A percentile compares a stretch with the other conserved stretches of the same genome.
Conservation (phyloP, 1,284 basidiomycete species). For the Ustilago bromivora region DNA sequence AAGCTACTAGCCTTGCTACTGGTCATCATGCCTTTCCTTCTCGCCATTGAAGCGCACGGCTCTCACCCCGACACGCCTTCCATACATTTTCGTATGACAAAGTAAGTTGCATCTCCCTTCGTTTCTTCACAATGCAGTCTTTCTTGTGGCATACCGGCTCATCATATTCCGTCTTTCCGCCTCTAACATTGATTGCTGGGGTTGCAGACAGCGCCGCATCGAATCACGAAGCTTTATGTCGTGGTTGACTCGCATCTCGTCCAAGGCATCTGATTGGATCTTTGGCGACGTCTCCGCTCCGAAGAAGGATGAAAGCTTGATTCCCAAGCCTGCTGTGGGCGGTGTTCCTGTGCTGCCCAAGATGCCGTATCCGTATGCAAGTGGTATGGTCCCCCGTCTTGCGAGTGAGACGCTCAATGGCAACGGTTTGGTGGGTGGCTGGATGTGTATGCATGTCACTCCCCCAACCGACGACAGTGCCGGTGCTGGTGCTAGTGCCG, state of each 20-base stretch:
- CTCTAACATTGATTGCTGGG: neutral
- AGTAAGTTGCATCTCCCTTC: conserved; percentile 7
- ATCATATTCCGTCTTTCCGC: neutral
- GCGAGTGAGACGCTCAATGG: conserved; percentile 33
- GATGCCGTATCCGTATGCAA: conserved; percentile 42
- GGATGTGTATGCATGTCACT: conserved; percentile 38
- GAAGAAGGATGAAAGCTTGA: neutral
- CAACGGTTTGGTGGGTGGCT: conserved; percentile 23
- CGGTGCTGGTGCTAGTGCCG: conserved; percentile 1
- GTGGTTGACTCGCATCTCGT: conserved; percentile 32
- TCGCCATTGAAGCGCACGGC: conserved; percentile 13
- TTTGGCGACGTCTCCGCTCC: conserved; percentile 25
- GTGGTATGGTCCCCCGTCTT: conserved; percentile 38
- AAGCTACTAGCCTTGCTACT: conserved; percentile 28
- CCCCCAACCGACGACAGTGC: conserved; percentile 9
- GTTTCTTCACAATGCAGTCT: neutral
- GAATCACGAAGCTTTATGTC: conserved; percentile 23
- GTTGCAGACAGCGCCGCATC: conserved; percentile 14
- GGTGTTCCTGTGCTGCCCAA: conserved; percentile 22
- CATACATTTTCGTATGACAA: conserved; percentile 17
- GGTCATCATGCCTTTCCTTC: conserved; percentile 16
- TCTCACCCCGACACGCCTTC: neutral
- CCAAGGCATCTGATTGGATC: conserved; percentile 36
- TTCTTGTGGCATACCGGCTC: neutral
- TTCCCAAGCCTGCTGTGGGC: conserved; percentile 21